Base-by-base conservation (phyloP, 2,329 filamentous ascomycete genomes). In the Alternaria consortialis region DNA sequence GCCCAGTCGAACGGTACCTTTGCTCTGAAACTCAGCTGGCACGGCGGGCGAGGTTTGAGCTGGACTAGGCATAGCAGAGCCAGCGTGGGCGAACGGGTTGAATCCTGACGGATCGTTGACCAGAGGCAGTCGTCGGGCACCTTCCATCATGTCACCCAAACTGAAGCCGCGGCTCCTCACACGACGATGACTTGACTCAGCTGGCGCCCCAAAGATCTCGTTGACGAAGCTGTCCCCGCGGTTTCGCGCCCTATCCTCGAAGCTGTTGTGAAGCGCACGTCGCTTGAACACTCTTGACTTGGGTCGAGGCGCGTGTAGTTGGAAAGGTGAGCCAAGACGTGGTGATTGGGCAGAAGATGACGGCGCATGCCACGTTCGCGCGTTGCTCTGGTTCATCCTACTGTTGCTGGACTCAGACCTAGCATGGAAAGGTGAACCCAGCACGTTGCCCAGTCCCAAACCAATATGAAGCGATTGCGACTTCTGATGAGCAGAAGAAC, bases 161-260 rank as follows among this genome's bases (percentile, higher is more conserved):
- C 86, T 89, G 68, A 87, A 88, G 56, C 87, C 87, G 43, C 88
- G 85, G 67, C 84, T 87, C 40, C 87, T 84, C 34, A 87, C 83
- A 31, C 86, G 84, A 56, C 85, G 84, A 66, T 86, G 83, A 54
- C 84, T 83, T 9, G 81, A 80, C 60, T 87, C 83, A 29, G 80
- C 77, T 39, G 80, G 78, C 34, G 79, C 78, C 56, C 80, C 79
- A 63, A 85, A 83, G 8, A 85, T 72, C 58, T 84, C 78, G 51
- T 75, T 78, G 39, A 79, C 77, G 7, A 81, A 78, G 62, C 79
- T 81, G 37, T 80, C 80, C 20, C 74, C 73, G 37, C 76, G 73
- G 42, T 68, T 74, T 8, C 75, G 70, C n/a, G 66, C 65, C 53
- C 72, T 71, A 27, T 87, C 83, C 59, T 87, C 84, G 44, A 86